phyloP scores from a whole-genome alignment of 306 rosid species.

The Cicer bijugum region DNA sequence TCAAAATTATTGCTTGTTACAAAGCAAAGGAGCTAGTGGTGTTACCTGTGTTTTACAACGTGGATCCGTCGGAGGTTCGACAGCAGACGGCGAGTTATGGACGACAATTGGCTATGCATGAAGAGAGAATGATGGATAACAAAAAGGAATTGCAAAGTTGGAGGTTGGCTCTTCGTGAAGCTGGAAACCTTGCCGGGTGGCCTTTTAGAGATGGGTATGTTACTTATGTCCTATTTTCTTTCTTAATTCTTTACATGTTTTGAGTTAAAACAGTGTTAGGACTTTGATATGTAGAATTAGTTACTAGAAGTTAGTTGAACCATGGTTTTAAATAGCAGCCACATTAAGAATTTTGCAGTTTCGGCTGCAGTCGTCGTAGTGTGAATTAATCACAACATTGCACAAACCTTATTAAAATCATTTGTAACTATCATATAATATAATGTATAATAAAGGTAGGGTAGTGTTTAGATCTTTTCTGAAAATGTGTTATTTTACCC shows the following conservation, averaged over 20 bases:
- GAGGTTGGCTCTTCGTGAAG: neutral
- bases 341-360: too few species aligned
- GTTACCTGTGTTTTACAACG: constrained; percentile 24
- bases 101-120: neutral
- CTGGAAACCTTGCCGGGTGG: neutral
- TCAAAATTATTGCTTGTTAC: neutral
- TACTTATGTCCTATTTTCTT: neutral
- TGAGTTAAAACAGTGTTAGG: neutral
- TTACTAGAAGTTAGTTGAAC: too few species aligned
- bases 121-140: neutral
- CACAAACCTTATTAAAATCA: too few species aligned
- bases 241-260: neutral
- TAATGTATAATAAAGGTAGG: too few species aligned
- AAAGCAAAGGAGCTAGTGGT: neutral
- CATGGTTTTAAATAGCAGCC: too few species aligned
- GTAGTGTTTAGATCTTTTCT: too few species aligned
- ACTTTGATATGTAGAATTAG: too few species aligned
- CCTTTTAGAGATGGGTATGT: constrained; percentile 1
- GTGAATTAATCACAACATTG: too few species aligned
- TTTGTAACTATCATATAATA: too few species aligned
- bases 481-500: too few species aligned
- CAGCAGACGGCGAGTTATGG: neutral
- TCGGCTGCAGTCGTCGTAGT: too few species aligned
- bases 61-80: constrained; percentile 11
- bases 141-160: neutral